phyloP scores from a whole-genome alignment of 805 yeast species.

The Zygosaccharomyces siamensis region DNA sequence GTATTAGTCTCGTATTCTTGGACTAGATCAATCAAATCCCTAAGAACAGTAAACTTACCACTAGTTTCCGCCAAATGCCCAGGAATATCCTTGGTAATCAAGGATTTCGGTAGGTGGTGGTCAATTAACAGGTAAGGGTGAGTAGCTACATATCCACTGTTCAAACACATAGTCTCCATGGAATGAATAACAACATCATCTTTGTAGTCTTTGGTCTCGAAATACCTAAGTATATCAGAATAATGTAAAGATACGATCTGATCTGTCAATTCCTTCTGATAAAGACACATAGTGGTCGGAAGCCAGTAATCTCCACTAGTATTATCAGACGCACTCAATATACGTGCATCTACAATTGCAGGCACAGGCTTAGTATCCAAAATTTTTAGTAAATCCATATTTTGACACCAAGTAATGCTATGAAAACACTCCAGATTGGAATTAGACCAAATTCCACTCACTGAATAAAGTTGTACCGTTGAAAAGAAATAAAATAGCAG shows the following conservation, averaged over 20 bases:
- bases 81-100: slow-evolving; percentile 67
- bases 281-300: slow-evolving; percentile 79
- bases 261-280: slow-evolving; percentile 84
- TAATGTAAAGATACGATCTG: slow-evolving; percentile 90
- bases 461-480: not conserved
- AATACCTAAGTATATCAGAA: slow-evolving; percentile 82
- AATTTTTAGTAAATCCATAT: slow-evolving; percentile 70
- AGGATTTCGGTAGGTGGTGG: slow-evolving; percentile 72
- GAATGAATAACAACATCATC: slow-evolving; percentile 67
- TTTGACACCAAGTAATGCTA: not conserved
- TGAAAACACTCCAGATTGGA: not conserved
- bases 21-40: slow-evolving; percentile 56
- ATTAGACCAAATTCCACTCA: not conserved
- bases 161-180: slow-evolving; percentile 65
- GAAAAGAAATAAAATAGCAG: not conserved
- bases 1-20: slow-evolving; percentile 46
- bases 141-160: slow-evolving; percentile 74
- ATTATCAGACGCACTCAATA: slow-evolving; percentile 34
- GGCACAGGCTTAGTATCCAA: slow-evolving; percentile 85
- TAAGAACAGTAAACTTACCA: slow-evolving; percentile 75
- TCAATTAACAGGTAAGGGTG: slow-evolving; percentile 85
- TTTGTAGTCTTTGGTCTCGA: slow-evolving; percentile 49
- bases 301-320: slow-evolving; percentile 60
- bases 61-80: slow-evolving; percentile 66
- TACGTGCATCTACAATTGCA: slow-evolving; percentile 58